Percentiles rank a stretch among this genome's conserved stretches.
phyloP scores from a whole-genome alignment of 2,329 filamentous ascomycete genomes.

The Talaromyces sp. region DNA sequence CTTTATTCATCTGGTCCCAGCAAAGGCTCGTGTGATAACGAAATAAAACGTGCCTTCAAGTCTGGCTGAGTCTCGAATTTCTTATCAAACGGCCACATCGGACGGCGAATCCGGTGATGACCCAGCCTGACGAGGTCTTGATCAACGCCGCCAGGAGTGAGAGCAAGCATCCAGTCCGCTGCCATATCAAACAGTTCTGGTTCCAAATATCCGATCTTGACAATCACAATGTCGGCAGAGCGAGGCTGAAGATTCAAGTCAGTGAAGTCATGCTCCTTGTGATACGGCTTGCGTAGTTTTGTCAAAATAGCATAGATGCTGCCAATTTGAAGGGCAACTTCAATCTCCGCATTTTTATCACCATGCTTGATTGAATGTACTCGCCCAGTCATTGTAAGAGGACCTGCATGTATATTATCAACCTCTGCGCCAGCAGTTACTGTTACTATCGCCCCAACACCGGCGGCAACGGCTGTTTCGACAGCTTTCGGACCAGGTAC shows the following conservation, averaged over 20 bases:
- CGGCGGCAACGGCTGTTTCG: constrained; percentile 39
- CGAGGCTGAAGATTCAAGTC: constrained; percentile 45
- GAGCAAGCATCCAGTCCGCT: constrained; percentile 50
- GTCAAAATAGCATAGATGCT: constrained; percentile 51
- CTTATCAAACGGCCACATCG: constrained; percentile 48
- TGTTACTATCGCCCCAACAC: constrained; percentile 45
- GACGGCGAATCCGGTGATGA: constrained; percentile 45
- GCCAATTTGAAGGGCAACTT: constrained; percentile 49
- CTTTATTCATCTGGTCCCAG: constrained; percentile 9
- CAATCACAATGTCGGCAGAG: constrained; percentile 47
- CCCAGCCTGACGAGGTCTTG: constrained; percentile 48
- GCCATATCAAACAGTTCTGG: constrained; percentile 53
- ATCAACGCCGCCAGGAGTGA: constrained; percentile 52
- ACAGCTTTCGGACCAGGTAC: constrained; percentile 47
- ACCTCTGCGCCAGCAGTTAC: constrained; percentile 50
- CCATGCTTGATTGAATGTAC: constrained; percentile 50
- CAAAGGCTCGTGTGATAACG: constrained; percentile 24
- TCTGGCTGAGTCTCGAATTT: constrained; percentile 31
- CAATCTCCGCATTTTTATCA: constrained; percentile 44
- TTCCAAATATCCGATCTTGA: constrained; percentile 55
- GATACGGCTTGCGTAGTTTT: constrained; percentile 51
- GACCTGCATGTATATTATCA: constrained; percentile 46
- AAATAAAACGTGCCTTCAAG: constrained; percentile 33
- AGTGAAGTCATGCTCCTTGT: constrained; percentile 50
- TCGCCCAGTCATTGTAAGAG: constrained; percentile 48